A percentile compares a stretch with the other conserved stretches of the same genome.
Conservation (phyloP, 495 filamentous ascomycete species). For the Penicillium tannophilum region DNA sequence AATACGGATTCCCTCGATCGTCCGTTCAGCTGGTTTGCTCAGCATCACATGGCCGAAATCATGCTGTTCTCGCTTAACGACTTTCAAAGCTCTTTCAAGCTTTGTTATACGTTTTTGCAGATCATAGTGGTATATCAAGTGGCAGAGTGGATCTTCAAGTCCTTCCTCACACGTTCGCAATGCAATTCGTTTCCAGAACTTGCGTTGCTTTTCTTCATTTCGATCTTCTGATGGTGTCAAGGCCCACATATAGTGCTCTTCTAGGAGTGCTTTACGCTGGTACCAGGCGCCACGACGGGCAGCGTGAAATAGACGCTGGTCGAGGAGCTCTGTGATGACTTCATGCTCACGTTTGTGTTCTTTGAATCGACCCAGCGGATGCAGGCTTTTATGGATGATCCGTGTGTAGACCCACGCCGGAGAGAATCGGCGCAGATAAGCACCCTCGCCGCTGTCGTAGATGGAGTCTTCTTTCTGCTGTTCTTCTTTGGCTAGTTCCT, state of each 20-base stretch:
- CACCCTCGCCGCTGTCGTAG: slow-evolving; percentile 84
- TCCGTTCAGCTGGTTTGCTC: slow-evolving; percentile 70
- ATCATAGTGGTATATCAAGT: slow-evolving; percentile 91
- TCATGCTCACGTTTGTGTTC: slow-evolving; percentile 76
- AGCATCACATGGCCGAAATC: slow-evolving; percentile 87
- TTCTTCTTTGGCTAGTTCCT: slow-evolving; percentile 70
- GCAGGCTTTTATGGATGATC: slow-evolving; percentile 83
- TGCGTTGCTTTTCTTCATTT: slow-evolving; percentile 67
- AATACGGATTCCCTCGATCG: slow-evolving; percentile 74
- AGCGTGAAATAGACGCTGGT: slow-evolving; percentile 81
- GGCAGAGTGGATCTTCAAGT: slow-evolving; percentile 83
- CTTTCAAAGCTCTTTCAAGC: slow-evolving; percentile 79
- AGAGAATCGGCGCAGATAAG: slow-evolving; percentile 87
- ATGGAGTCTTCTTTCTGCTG: slow-evolving; percentile 75
- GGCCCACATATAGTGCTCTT: slow-evolving; percentile 90
- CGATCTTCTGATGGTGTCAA: slow-evolving; percentile 54
- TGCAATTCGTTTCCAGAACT: slow-evolving; percentile 80
- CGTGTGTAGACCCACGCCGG: slow-evolving; percentile 93
- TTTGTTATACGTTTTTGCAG: slow-evolving; percentile 90
- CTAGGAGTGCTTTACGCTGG: slow-evolving; percentile 88
- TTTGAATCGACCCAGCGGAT: slow-evolving; percentile 83
- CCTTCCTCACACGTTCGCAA: slow-evolving; percentile 83
- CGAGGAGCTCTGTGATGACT: slow-evolving; percentile 73
- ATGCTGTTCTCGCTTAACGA: slow-evolving; percentile 87
- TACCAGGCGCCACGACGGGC: slow-evolving; percentile 91